Percentiles rank a stretch among this genome's conserved stretches.
Evolutionary conservation across 305 asterid genomes (phyloP).

Genomic region (Ajuga reptans): DNA sequence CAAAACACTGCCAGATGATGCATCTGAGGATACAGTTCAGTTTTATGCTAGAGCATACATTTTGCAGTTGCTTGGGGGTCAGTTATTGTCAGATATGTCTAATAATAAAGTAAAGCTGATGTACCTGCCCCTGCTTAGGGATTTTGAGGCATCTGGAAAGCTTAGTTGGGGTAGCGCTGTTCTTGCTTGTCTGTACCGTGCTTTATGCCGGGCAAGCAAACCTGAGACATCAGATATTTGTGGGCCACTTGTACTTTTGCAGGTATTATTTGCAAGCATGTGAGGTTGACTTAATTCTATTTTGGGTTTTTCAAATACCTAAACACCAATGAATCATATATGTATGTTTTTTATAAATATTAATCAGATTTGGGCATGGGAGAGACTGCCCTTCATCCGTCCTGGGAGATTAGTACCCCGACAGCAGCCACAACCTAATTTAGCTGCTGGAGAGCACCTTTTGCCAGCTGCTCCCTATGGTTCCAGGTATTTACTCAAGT

Average conservation of each 20-base stretch:
- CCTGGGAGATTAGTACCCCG: slow-evolving; percentile 54
- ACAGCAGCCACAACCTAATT: slow-evolving; percentile 35
- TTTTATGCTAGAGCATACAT: slow-evolving; percentile 63
- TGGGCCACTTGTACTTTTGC: slow-evolving; percentile 63
- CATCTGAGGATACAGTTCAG: slow-evolving; percentile 44
- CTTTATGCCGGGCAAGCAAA: slow-evolving; percentile 57
- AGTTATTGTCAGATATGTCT: slow-evolving; percentile 60
- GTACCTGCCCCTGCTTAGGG: slow-evolving; percentile 62
- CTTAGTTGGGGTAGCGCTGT: slow-evolving; percentile 69
- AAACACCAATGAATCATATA: background rate
- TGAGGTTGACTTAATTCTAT: background rate
- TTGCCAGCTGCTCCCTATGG: slow-evolving; percentile 34
- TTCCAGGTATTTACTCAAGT: slow-evolving; percentile 14
- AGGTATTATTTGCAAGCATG: slow-evolving; percentile 31
- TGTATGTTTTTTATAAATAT: slow-evolving; percentile 16
- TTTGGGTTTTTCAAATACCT: slow-evolving; percentile 11
- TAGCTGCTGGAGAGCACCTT: slow-evolving; percentile 30
- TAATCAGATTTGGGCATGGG: slow-evolving; percentile 61
- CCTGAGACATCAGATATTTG: slow-evolving; percentile 65
- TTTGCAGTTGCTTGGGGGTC: slow-evolving; percentile 60
- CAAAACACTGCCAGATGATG: slow-evolving; percentile 59
- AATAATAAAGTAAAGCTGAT: slow-evolving; percentile 57
- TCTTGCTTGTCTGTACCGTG: slow-evolving; percentile 59
- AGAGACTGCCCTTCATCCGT: slow-evolving; percentile 52
- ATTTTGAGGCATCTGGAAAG: slow-evolving; percentile 54